phyloP scores from a whole-genome alignment of 1,284 basidiomycete genomes.

The Cutaneotrichosporon arboriforme region DNA sequence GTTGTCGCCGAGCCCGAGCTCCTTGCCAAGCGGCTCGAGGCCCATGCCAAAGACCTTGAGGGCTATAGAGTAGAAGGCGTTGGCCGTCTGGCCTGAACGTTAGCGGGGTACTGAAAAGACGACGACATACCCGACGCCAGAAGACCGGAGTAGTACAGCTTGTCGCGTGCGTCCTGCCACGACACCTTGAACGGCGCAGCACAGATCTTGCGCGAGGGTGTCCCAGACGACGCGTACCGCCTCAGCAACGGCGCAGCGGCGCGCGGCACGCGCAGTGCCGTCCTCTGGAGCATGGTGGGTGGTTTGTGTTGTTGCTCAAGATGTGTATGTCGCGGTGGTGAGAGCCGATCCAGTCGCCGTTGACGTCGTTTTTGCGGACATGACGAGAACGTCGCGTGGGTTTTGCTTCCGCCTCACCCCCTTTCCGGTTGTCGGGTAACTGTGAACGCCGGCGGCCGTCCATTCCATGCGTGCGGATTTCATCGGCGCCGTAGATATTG shows the following conservation, averaged over 20 bases:
- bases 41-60: constrained; percentile 33
- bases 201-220: constrained; percentile 25
- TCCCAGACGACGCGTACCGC: background rate
- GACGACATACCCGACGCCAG: background rate
- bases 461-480: no score
- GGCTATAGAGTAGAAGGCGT: constrained; percentile 26
- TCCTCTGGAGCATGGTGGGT: constrained; percentile 1
- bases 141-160: constrained; percentile 12
- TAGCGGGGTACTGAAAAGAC: background rate
- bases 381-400: background rate
- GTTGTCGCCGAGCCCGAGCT: constrained; percentile 30
- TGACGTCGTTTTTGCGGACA: background rate
- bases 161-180: constrained; percentile 22
- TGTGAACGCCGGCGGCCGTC: no score
- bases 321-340: background rate
- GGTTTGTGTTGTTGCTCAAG: background rate
- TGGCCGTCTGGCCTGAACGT: constrained; percentile 18
- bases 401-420: background rate
- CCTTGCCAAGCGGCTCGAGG: constrained; percentile 21
- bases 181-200: constrained; percentile 26
- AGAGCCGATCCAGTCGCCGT: background rate
- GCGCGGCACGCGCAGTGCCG: constrained; percentile 1
- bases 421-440: background rate
- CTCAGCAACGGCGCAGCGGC: background rate
- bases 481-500: no score